Evolutionary conservation across 1,284 basidiomycete species (phyloP).

Genomic region (Singerocomus inundabilis): DNA sequence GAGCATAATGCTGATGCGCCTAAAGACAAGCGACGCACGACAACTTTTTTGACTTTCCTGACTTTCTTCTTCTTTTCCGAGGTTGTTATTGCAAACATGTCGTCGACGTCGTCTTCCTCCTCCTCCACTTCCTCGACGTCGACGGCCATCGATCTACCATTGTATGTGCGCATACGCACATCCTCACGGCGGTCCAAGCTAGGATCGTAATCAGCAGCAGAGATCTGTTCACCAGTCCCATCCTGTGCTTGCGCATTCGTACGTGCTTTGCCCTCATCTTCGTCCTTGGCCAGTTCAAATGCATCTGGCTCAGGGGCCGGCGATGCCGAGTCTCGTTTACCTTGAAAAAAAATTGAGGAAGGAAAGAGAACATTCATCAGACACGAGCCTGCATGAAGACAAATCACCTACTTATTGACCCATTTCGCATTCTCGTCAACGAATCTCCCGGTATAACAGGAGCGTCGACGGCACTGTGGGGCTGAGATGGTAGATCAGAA

Average conservation of each 20-base stretch:
- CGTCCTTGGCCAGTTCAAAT: conserved; percentile 62
- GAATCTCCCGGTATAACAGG: conserved; percentile 23
- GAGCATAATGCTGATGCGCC: conserved; percentile 1
- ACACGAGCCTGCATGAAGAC: not conserved
- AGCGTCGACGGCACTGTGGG: conserved; percentile 44
- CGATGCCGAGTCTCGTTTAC: conserved; percentile 51
- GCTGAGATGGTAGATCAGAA: conserved; percentile 63
- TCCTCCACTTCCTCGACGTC: conserved; percentile 61
- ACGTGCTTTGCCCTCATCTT: conserved; percentile 47
- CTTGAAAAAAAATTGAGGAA: conserved; percentile 31
- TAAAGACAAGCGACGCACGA: conserved; percentile 35
- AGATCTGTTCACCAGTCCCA: conserved; percentile 66
- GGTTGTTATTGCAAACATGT: conserved; percentile 80
- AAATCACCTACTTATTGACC: conserved; percentile 29
- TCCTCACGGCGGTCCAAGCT: conserved; percentile 82
- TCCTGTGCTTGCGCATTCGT: conserved; percentile 43
- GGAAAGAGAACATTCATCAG: conserved; percentile 1
- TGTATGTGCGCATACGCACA: conserved; percentile 65
- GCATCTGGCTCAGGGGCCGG: conserved; percentile 48
- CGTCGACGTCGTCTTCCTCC: conserved; percentile 79
- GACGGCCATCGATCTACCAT: conserved; percentile 37
- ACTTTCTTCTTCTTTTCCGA: conserved; percentile 58
- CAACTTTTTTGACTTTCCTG: conserved; percentile 57
- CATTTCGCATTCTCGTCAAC: conserved; percentile 18
- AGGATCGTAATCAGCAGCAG: conserved; percentile 93